Base-by-base conservation (phyloP, 331 rosid genomes). In the Saraca asoca region DNA sequence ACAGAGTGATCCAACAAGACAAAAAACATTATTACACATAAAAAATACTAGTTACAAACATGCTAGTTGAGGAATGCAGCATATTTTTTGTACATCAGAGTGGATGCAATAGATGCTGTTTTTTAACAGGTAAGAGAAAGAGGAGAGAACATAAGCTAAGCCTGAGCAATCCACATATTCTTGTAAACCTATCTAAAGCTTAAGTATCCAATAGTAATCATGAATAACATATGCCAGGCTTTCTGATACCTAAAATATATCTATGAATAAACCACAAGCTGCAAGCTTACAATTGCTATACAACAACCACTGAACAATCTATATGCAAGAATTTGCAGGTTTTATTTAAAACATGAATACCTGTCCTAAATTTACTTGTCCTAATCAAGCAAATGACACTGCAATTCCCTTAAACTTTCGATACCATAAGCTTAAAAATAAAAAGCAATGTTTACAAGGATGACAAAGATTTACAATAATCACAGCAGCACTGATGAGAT, bases 401-500 rank as follows among this genome's bases (percentile, higher is more conserved):
- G 12, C 31, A 70, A 38, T 12, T 18, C 41, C 34, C 49, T n/a
- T 35, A 70, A 19, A 17, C 13, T 6, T 45, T 9, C 13, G 35
- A 5, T 24, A 31, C 9, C 33, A 49, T 17, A 59, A 19, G 14
- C 38, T 38, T 43, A 46, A n/a, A n/a, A 12, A 64, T 7, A 72
- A 46, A 19, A 46, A 61, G 15, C 12, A 61, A 37, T 9, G 6
- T n/a, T 16, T 20, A 57, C 38, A 56, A 37, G 64, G 56, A 64
- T 24, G 16, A 45, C 12, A 13, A 34, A 13, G 34, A 44, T 39
- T 4, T 38, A 37, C 11, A 53, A 12, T 17, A 51, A 16, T 7
- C 14, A 13, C 5, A 5, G 42, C 2, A 20, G 54, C 24, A 24
- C 39, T 19, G n/a, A 60, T 0, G 43, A 15, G 12, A n/a, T 38